phyloP scores from a whole-genome alignment of 106 monocot genomes.

The Dendrobium huoshanense region DNA sequence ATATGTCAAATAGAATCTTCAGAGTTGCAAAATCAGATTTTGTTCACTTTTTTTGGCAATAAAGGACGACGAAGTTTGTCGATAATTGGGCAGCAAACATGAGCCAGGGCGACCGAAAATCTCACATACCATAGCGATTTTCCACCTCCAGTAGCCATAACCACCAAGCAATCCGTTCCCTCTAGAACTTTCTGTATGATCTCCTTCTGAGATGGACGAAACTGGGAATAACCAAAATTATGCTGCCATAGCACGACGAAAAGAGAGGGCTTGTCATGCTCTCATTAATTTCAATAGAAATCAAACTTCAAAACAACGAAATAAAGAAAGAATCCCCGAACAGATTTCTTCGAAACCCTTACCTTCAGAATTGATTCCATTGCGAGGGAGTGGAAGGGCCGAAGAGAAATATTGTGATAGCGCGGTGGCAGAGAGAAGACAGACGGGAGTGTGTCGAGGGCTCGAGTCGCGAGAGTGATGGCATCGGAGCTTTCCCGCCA shows the following conservation, averaged over 20 bases:
- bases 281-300: not conserved
- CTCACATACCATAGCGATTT: conserved; percentile 78
- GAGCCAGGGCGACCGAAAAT: not conserved
- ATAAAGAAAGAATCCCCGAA: not conserved
- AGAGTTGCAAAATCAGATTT: not conserved
- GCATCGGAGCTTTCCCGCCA: not conserved
- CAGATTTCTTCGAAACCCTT: not conserved
- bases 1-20: not conserved
- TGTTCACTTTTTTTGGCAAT: not conserved
- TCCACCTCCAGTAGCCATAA: conserved; percentile 98
- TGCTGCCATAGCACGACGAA: conserved; percentile 25
- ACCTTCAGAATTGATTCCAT: conserved; percentile 12
- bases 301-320: not conserved
- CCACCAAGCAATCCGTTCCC: conserved; percentile 74
- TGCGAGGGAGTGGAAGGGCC: not conserved
- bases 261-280: not conserved
- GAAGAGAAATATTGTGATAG: too few relatives aligned
- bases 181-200: conserved; percentile 56
- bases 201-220: conserved; percentile 80
- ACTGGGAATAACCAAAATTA: conserved; percentile 70
- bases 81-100: not conserved
- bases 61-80: not conserved
- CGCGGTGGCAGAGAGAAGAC: not conserved
- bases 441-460: not conserved
- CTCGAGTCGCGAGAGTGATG: not conserved